Conservation (phyloP, 1,284 basidiomycete genomes). For the Anthracocystis walkeri region DNA sequence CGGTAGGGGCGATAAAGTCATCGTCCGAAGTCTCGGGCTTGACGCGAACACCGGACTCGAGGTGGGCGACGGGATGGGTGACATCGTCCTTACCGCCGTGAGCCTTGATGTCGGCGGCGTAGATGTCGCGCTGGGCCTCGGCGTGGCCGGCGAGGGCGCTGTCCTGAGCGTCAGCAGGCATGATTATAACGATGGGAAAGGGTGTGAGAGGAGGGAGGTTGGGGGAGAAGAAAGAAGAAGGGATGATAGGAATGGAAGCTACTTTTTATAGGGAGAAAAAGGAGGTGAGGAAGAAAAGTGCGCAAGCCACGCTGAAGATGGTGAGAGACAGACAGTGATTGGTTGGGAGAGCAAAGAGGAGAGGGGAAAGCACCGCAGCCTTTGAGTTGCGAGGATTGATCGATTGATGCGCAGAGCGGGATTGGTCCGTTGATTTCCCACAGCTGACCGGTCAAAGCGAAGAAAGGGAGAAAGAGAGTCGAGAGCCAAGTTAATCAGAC, state of each 20-base stretch:
- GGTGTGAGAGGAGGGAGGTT: slow-evolving; percentile 6
- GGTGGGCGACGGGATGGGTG: slow-evolving; percentile 47
- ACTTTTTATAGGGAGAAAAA: slow-evolving; percentile 2
- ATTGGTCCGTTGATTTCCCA: too few relatives aligned
- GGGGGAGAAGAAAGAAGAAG: slow-evolving; percentile 1
- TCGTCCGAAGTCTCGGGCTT: slow-evolving; percentile 37
- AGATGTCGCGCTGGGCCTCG: slow-evolving; percentile 41
- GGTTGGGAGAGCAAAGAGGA: neutral
- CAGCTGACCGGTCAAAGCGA: too few relatives aligned
- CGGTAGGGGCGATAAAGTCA: slow-evolving; percentile 53
- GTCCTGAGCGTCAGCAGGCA: slow-evolving; percentile 50
- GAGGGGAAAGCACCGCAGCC: too few relatives aligned
- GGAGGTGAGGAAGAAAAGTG: slow-evolving; percentile 10
- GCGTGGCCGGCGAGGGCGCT: slow-evolving; percentile 46
- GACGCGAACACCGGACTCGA: slow-evolving; percentile 34
- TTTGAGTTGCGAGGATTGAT: neutral
- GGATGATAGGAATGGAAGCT: neutral
- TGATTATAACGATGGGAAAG: slow-evolving; percentile 8
- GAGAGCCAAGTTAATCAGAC: too few relatives aligned
- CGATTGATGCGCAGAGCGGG: neutral
- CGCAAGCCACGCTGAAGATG: slow-evolving; percentile 9
- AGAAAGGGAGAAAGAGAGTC: too few relatives aligned
- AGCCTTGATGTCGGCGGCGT: slow-evolving; percentile 42
- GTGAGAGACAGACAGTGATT: neutral
- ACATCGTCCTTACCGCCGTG: slow-evolving; percentile 33